These are phyloP conservation scores for Gardenia jasminoides DNA, from an alignment of 257 asterid species.

Conservation along the genomic window DNA sequence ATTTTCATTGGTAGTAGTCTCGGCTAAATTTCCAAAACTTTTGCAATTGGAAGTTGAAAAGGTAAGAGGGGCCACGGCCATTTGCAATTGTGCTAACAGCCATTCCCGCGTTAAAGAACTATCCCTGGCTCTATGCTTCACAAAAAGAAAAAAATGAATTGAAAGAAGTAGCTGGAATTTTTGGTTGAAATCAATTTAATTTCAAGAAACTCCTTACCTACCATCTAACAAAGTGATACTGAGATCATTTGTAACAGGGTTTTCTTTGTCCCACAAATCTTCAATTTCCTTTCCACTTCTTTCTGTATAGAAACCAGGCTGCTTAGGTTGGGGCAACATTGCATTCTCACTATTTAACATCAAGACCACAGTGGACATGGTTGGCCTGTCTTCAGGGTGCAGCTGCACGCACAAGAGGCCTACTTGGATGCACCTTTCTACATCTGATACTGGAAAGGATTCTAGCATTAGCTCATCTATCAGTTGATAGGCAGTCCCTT, in stretches of 20 bases:
- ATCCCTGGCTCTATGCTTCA: no score
- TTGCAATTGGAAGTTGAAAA: no score
- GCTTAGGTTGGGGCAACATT: slow-evolving; percentile 37
- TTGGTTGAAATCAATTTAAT: no score
- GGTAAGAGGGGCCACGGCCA: no score
- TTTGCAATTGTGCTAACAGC: no score
- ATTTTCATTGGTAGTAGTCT: no score
- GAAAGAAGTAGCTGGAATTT: no score
- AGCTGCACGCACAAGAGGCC: slow-evolving; percentile 46
- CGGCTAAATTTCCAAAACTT: no score
- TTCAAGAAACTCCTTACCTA: slow-evolving; percentile 1
- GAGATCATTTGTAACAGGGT: neutral
- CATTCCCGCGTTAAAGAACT: no score
- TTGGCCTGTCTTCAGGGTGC: slow-evolving; percentile 45
- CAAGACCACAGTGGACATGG: slow-evolving; percentile 37
- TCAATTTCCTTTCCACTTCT: slow-evolving; percentile 14
- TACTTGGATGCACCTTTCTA: slow-evolving; percentile 28
- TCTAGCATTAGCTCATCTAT: slow-evolving; percentile 22
- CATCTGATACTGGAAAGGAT: slow-evolving; percentile 11
- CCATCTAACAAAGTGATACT: slow-evolving; percentile 2
- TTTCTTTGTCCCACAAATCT: neutral
- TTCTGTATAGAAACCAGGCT: slow-evolving; percentile 45
- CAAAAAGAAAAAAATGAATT: no score
- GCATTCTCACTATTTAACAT: slow-evolving; percentile 35
- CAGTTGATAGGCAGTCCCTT: slow-evolving; percentile 33